Percentiles rank a stretch among this genome's conserved stretches.
Conservation (phyloP, 192 early-diverging fungal genomes). For the Coemansia sp. region DNA sequence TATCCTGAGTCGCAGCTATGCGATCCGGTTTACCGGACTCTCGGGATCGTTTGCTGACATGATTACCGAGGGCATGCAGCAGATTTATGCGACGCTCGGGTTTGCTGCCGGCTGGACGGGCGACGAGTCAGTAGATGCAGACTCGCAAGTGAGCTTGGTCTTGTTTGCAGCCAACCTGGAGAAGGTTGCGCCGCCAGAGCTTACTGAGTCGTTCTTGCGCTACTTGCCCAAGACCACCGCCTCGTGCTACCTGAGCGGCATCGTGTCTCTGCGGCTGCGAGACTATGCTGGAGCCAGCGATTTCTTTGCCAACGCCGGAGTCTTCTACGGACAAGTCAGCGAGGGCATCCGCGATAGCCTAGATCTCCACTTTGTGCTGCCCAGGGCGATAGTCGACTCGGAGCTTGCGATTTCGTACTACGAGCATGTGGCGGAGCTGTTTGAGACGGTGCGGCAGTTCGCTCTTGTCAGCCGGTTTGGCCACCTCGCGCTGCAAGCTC, state of each 20-base stretch:
- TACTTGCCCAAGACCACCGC: slow-evolving; percentile 38
- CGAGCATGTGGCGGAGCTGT: slow-evolving; percentile 43
- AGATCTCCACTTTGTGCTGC: slow-evolving; percentile 39
- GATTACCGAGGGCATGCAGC: slow-evolving; percentile 39
- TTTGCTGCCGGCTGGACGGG: slow-evolving; percentile 8
- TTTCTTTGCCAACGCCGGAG: slow-evolving; percentile 34
- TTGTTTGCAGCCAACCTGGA: slow-evolving; percentile 45
- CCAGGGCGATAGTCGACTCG: slow-evolving; percentile 12
- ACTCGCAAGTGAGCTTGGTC: slow-evolving; percentile 19
- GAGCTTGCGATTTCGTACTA: slow-evolving; percentile 38
- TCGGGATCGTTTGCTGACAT: slow-evolving; percentile 46
- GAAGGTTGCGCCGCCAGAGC: slow-evolving; percentile 24
- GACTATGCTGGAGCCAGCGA: slow-evolving; percentile 30
- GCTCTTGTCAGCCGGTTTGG: slow-evolving; percentile 20
- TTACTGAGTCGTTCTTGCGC: slow-evolving; percentile 34
- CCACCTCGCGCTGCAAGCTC: slow-evolving; percentile 32
- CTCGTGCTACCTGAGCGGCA: slow-evolving; percentile 34
- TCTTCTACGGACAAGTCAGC: slow-evolving; percentile 22
- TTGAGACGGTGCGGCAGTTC: slow-evolving; percentile 22
- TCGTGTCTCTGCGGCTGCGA: slow-evolving; percentile 40
- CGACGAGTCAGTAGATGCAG: neutral
- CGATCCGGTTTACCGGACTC: slow-evolving; percentile 24
- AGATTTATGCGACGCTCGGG: slow-evolving; percentile 28
- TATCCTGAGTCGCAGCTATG: slow-evolving; percentile 18
- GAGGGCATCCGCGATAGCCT: slow-evolving; percentile 21